Evolutionary conservation across 768 basidiomycete species (phyloP), one percentile per base, ranked within the genome.

Genomic region (Termitomyces sp.): DNA sequence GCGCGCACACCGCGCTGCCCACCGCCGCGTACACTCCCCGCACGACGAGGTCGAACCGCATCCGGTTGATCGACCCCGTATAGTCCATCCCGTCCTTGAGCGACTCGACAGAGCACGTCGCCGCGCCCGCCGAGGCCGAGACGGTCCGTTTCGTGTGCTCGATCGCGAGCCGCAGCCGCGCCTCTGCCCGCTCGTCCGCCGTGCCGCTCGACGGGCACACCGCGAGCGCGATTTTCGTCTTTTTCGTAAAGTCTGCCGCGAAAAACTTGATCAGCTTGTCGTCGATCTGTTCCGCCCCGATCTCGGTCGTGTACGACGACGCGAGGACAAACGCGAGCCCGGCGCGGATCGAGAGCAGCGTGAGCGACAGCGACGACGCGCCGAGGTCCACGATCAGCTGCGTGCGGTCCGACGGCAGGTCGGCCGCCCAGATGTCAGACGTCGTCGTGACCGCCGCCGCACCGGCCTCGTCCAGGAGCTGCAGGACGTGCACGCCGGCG

Each of bases 101-200:
- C 0, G 90, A 92, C 73, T 97, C 94, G 62, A 99, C 90, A 16
- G 90, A 89, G 73, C 93, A 92, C 1, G 91, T 90, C 2, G 93
- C 94, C 1, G 94, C 91, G 15, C 89, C 88, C 3, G 88, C 82
- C 4, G 87, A 88, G 0, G 96, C 95, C 52, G 86, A 87, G 62
- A 98, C 79, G 0, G 93, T 94, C 62, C 94, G 86, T 75, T 98
- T 99, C 29, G 94, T 96, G 69, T 94, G 89, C 69, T 98, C 94
- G 55, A 97, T 84, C 7, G 94, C 93, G 22, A 98, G 84, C 10
- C 89, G 83, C 28, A 99, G 84, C 68, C 95, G 96, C n/a, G 93
- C 91, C 66, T 93, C 88, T 0, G 95, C 92, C 24, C 97, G 90
- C 65, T 84, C 79, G 72, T 94, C 90, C 33, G 77, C 75, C 18